A percentile compares a stretch with the other conserved stretches of the same genome.
Evolutionary conservation across 73 alveolate genomes (phyloP).

Genomic region (Paraurostyla sp.): DNA sequence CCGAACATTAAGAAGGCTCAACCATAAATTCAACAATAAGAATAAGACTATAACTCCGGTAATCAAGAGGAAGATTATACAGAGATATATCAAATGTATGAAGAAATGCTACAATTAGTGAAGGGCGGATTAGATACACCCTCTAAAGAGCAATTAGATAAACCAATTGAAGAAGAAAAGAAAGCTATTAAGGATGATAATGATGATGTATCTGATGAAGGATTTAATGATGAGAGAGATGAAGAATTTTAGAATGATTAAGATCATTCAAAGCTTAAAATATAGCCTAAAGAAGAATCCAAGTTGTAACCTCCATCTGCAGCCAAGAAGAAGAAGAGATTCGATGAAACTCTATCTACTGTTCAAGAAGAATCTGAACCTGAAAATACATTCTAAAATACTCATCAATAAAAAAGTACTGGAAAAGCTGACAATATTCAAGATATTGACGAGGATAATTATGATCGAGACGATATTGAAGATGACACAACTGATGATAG

Average conservation of each 20-base stretch:
- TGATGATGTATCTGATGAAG: constrained; percentile 27
- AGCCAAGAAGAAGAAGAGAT: constrained; percentile 5
- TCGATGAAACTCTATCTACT: constrained; percentile 27
- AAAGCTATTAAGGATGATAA: constrained; percentile 4
- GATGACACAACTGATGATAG: constrained; percentile 46
- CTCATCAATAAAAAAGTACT: constrained; percentile 12
- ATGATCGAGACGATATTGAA: constrained; percentile 27
- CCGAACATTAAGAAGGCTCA: no score
- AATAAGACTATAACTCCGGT: background rate
- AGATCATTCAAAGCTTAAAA: background rate
- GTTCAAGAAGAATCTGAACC: constrained; percentile 37
- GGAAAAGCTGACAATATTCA: constrained; percentile 8
- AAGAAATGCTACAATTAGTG: constrained; percentile 42
- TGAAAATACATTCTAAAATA: constrained; percentile 43
- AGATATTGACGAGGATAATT: background rate
- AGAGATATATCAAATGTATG: constrained; percentile 48
- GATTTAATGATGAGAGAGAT: constrained; percentile 51
- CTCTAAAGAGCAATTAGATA: background rate
- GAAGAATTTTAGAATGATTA: background rate
- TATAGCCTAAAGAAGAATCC: background rate
- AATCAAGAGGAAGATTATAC: background rate
- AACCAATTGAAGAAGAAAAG: constrained; percentile 23
- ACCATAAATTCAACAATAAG: no score
- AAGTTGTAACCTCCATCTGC: background rate
- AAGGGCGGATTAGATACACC: constrained; percentile 36